Evolutionary conservation across 139 green algal species (phyloP), one percentile per base, ranked within the genome.

Genomic region (Chlamydomonas schloesseri): DNA sequence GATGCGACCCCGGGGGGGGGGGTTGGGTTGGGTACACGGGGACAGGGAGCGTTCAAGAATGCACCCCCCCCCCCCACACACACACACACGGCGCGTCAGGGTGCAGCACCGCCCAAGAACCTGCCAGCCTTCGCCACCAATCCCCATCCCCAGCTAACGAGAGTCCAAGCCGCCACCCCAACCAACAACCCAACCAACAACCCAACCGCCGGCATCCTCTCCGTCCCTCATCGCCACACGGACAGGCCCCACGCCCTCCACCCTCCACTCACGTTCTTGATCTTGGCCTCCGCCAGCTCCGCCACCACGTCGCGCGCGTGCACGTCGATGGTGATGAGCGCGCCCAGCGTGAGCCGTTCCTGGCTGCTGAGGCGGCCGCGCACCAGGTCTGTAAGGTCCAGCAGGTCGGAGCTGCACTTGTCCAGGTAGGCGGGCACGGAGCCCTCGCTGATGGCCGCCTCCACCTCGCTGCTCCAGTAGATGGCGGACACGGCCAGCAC

Each of bases 321-420:
- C 82, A 97, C 95, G 80, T 97, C 95, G 50, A 96, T 90, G 34
- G 94, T 95, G 92, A 97, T 97, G 42, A 97, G 90, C 65, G 94
- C 95, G 0, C 95, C 95, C 57, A 97, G 91, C 28, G 93, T 96
- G 37, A 94, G 75, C 3, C 95, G 89, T 81, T 95, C 93, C 76
- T 93, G 89, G 28, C 71, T 28, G 24, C 55, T 87, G 68, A 96
- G 89, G 89, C 93, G 74, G 21, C 95, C 90, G 29, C 91, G 88
- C 50, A 95, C 95, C 36, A 98, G 88, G 83, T 95, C 95, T 29
- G 95, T 97, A 8, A 96, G 91, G 75, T 94, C 95, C 81, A 95
- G 88, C 73, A 97, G 91, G 71, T 97, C 91, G 37, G 83, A 47
- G 23, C 89, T 95, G 88, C 90, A 94, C 82, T 91, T 83, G 21